phyloP scores from a whole-genome alignment of 2,329 filamentous ascomycete genomes.

The Zymoseptoria pseudotritici region DNA sequence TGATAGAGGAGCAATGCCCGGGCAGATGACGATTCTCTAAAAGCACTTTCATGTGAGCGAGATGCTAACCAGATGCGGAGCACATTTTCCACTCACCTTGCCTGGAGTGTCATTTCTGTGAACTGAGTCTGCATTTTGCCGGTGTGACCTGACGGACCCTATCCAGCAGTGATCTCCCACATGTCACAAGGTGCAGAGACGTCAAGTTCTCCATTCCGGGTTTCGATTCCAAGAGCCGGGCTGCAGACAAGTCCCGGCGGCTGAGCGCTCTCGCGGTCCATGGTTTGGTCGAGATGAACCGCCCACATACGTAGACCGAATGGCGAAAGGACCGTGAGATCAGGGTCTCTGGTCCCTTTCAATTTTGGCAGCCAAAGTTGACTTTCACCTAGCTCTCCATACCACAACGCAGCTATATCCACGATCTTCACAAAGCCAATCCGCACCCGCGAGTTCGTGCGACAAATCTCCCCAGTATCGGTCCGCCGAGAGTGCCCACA shows the following conservation, averaged over 20 bases:
- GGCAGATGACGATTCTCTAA: neutral
- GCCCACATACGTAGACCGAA: too few relatives aligned
- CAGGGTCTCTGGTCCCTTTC: too few relatives aligned
- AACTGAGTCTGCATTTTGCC: fast-evolving
- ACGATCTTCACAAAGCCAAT: neutral
- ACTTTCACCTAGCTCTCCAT: neutral
- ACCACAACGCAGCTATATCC: too few relatives aligned
- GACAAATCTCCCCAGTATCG: too few relatives aligned
- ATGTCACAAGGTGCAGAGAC: neutral
- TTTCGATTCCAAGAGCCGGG: too few relatives aligned
- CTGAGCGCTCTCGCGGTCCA: too few relatives aligned
- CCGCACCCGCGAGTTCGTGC: neutral
- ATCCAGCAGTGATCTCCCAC: neutral
- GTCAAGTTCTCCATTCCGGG: neutral
- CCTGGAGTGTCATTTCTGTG: neutral
- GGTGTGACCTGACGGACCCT: neutral
- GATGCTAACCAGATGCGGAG: neutral
- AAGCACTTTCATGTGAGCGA: neutral
- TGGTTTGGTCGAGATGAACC: too few relatives aligned
- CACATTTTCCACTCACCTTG: neutral
- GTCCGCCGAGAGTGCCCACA: too few relatives aligned
- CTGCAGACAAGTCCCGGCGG: too few relatives aligned
- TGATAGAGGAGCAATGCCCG: neutral
- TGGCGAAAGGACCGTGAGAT: too few relatives aligned
- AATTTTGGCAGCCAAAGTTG: too few relatives aligned